Conservation (phyloP, 768 basidiomycete genomes). For the Lactarius indigo region DNA sequence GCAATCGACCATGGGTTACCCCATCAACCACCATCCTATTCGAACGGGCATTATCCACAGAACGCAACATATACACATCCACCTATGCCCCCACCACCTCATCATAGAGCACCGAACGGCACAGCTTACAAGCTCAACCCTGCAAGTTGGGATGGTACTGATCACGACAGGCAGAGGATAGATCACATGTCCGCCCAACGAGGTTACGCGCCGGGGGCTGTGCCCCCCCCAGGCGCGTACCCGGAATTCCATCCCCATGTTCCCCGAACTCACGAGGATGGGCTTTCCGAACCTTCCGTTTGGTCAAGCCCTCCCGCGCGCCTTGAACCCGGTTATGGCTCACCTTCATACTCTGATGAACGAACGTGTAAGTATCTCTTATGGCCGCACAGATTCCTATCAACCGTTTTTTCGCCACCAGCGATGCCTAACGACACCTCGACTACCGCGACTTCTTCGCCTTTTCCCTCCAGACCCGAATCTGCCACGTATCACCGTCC, state of each 20-base stretch:
- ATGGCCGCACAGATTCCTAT: conserved; percentile 15
- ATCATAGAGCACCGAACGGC: conserved; percentile 15
- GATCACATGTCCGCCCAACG: conserved; percentile 20
- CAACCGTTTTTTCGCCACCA: conserved; percentile 17
- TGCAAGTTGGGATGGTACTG: conserved; percentile 53
- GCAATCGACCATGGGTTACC: conserved; percentile 30
- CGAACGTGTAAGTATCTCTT: conserved; percentile 45
- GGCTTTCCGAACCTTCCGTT: conserved; percentile 28
- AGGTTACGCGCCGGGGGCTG: conserved; percentile 10
- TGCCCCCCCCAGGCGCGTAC: conserved; percentile 28
- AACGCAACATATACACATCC: conserved; percentile 25
- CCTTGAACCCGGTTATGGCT: conserved; percentile 37
- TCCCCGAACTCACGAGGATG: conserved; percentile 24
- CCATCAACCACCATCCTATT: conserved; percentile 22
- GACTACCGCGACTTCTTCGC: conserved; percentile 4
- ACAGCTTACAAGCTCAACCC: conserved; percentile 53
- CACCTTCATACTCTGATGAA: conserved; percentile 56
- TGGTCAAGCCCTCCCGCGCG: conserved; percentile 36
- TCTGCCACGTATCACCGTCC: conserved; percentile 17
- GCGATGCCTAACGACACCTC: conserved; percentile 20
- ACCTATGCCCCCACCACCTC: conserved; percentile 20
- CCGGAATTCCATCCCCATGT: conserved; percentile 26
- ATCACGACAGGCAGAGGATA: conserved; percentile 32
- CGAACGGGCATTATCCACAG: conserved; percentile 16
- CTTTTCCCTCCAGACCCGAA: conserved; percentile 21